A percentile compares a stretch with the other conserved stretches of the same genome.
These are phyloP conservation scores for Candida jianshihensis DNA, from an alignment of 805 yeast species.

Conservation along the genomic window DNA sequence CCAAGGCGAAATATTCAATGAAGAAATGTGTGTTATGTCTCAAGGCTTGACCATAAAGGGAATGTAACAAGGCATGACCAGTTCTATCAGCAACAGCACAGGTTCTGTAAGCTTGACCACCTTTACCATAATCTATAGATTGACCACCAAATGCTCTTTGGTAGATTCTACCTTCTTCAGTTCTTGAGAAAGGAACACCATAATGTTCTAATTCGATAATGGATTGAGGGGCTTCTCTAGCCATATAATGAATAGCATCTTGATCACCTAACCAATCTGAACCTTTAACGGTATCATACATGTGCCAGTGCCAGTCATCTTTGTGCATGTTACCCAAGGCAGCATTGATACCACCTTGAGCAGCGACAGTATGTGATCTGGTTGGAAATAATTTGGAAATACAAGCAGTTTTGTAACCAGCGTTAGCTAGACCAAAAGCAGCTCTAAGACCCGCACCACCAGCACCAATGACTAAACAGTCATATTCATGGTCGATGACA, in stretches of 20 bases:
- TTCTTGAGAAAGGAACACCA: slow-evolving; percentile 98
- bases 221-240: slow-evolving; percentile 93
- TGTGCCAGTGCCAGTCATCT: slow-evolving; percentile 99
- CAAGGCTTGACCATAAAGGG: slow-evolving; percentile 92
- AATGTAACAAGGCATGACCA: slow-evolving; percentile 94
- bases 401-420: slow-evolving; percentile 97
- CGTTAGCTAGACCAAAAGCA: slow-evolving; percentile 94
- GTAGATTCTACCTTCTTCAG: slow-evolving; percentile 91
- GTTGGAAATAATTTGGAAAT: slow-evolving; percentile 95
- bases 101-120: slow-evolving; percentile 98
- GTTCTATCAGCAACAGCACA: slow-evolving; percentile 99
- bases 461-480: slow-evolving; percentile 96
- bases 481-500: slow-evolving; percentile 93
- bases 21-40: slow-evolving; percentile 97
- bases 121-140: slow-evolving; percentile 90
- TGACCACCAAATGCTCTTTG: slow-evolving; percentile 99
- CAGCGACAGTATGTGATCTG: slow-evolving; percentile 97
- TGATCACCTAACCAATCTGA: slow-evolving; percentile 99
- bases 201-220: slow-evolving; percentile 95
- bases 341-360: slow-evolving; percentile 99
- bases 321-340: slow-evolving; percentile 98
- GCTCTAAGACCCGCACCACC: slow-evolving; percentile 99
- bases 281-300: slow-evolving; percentile 99
- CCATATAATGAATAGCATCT: slow-evolving; percentile 98
- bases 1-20: slow-evolving; percentile 95